phyloP scores from a whole-genome alignment of 2,329 filamentous ascomycete species.

The Cladosporium sp. region DNA sequence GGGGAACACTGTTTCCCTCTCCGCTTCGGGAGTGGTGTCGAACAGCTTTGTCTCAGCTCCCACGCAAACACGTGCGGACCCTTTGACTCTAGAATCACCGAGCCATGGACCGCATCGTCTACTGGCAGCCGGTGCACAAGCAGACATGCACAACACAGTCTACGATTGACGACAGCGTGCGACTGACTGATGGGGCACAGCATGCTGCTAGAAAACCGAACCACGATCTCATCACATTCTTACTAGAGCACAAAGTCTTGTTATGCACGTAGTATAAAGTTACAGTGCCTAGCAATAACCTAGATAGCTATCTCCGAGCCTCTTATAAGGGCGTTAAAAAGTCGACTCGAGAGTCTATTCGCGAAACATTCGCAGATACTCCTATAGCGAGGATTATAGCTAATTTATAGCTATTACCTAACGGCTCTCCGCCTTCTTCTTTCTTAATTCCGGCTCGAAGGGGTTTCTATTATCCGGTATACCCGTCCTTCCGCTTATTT shows the following conservation, averaged over 20 bases:
- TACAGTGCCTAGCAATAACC: background rate
- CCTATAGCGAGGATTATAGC: too few species aligned
- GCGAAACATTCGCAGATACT: too few species aligned
- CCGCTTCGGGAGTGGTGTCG: background rate
- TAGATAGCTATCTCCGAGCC: background rate
- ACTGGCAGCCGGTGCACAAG: constrained; percentile 1
- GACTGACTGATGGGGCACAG: too few species aligned
- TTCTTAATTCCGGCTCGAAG: too few species aligned
- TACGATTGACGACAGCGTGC: too few species aligned
- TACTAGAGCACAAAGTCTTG: background rate
- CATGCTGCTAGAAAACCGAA: too few species aligned
- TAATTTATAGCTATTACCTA: too few species aligned
- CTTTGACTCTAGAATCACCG: background rate
- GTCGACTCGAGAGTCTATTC: too few species aligned
- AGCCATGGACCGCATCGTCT: constrained; percentile 1
- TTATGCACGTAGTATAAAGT: background rate
- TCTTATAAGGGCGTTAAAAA: background rate
- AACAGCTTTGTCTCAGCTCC: too few species aligned
- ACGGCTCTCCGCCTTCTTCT: too few species aligned
- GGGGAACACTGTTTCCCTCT: constrained; percentile 3
- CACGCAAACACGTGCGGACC: background rate
- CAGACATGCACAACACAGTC: background rate
- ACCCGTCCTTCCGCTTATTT: too few species aligned
- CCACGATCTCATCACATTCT: background rate
- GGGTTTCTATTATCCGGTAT: too few species aligned